Evolutionary conservation across 2,329 filamentous ascomycete species (phyloP).

Genomic region (Fusarium brachygibbosum): DNA sequence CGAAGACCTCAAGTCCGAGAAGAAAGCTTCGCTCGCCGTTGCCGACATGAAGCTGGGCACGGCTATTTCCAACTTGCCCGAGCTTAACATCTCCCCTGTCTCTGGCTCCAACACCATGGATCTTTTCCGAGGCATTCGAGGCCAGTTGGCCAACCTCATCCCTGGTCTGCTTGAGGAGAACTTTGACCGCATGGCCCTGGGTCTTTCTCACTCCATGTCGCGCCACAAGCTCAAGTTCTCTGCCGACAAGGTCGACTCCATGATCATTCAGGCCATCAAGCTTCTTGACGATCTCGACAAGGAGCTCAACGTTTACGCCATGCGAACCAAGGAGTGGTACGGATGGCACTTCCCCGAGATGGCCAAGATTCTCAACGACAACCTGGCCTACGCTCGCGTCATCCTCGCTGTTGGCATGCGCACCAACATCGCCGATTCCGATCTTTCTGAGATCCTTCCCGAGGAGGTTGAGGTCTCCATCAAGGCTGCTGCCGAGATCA

Average conservation of each 20-base stretch:
- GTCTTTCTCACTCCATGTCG: constrained; percentile 96
- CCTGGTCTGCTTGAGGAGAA: constrained; percentile 88
- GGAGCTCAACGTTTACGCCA: constrained; percentile 98
- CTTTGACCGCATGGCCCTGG: constrained; percentile 93
- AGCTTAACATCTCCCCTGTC: constrained; percentile 86
- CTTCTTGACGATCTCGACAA: constrained; percentile 97
- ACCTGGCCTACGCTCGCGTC: constrained; percentile 90
- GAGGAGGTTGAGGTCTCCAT: constrained; percentile 94
- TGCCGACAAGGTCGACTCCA: constrained; percentile 97
- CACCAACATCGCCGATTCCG: constrained; percentile 78
- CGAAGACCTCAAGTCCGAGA: constrained; percentile 94
- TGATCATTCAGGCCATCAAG: constrained; percentile 98
- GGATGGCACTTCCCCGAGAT: constrained; percentile 99
- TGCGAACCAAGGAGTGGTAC: constrained; percentile 99
- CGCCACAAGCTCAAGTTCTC: constrained; percentile 99
- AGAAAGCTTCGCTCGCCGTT: constrained; percentile 94
- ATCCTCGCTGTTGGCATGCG: constrained; percentile 92
- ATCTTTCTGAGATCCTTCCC: constrained; percentile 91
- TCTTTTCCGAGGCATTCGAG: constrained; percentile 93
- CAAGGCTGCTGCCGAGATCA: constrained; percentile 94
- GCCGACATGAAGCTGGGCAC: constrained; percentile 93
- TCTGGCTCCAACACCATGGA: constrained; percentile 75
- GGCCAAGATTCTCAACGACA: constrained; percentile 97
- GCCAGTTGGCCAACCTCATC: constrained; percentile 90
- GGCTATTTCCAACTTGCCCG: constrained; percentile 91